Conservation (phyloP, 2,329 filamentous ascomycete genomes). For the Aspergillus spinulosporus region DNA sequence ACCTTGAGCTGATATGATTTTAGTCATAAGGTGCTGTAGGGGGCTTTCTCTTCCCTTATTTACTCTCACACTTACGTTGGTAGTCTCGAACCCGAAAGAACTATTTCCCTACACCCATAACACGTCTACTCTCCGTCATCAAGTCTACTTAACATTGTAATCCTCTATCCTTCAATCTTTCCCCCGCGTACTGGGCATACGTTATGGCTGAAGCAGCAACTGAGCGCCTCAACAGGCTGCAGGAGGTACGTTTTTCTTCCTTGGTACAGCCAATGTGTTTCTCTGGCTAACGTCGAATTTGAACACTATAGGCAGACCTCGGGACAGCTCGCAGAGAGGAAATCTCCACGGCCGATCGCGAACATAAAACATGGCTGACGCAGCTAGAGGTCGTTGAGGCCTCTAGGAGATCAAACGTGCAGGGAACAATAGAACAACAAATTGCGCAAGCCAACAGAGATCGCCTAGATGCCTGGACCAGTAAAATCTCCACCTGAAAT, state of each 20-base stretch:
- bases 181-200: background rate
- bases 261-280: background rate
- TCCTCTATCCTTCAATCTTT: background rate
- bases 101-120: background rate
- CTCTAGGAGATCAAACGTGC: slow-evolving; percentile 31
- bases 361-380: slow-evolving; percentile 6
- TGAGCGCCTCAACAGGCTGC: slow-evolving; percentile 28
- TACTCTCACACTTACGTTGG: background rate
- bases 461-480: slow-evolving; percentile 33
- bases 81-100: background rate
- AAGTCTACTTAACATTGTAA: background rate
- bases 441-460: slow-evolving; percentile 28
- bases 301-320: slow-evolving; percentile 36
- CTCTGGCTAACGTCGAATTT: slow-evolving; percentile 2
- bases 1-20: background rate
- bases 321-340: slow-evolving; percentile 38
- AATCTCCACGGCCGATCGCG: slow-evolving; percentile 32
- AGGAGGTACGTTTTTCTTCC: slow-evolving; percentile 28
- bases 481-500: slow-evolving; percentile 26
- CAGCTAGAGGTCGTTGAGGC: slow-evolving; percentile 31
- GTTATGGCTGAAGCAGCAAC: slow-evolving; percentile 14
- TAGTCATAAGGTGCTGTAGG: background rate
- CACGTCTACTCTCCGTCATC: background rate
- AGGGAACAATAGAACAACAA: slow-evolving; percentile 31
- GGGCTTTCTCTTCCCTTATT: background rate